A percentile compares a stretch with the other conserved stretches of the same genome.
Conservation (phyloP, 2,329 filamentous ascomycete genomes). For the Colletotrichum sp. region DNA sequence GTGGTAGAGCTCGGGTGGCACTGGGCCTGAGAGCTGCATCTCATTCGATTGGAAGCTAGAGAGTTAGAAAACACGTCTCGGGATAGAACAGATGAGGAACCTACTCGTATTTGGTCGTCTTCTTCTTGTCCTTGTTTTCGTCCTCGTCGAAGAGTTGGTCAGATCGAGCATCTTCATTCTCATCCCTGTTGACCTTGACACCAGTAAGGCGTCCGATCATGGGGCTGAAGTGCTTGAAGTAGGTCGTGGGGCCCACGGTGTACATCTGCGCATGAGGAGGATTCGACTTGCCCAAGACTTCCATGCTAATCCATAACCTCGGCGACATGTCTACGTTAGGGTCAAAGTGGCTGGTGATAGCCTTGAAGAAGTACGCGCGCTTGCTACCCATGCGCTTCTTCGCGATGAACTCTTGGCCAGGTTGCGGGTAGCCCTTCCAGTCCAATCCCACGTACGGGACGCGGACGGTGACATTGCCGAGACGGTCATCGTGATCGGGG, state of each 20-base stretch:
- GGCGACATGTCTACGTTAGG: slow-evolving; percentile 72
- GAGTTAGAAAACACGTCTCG: not conserved
- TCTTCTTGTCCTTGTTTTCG: slow-evolving; percentile 44
- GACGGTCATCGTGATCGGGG: slow-evolving; percentile 82
- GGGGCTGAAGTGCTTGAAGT: slow-evolving; percentile 86
- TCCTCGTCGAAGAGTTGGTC: slow-evolving; percentile 19
- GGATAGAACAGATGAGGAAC: slow-evolving; percentile 30
- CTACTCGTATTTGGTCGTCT: slow-evolving; percentile 78
- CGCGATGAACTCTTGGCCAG: slow-evolving; percentile 66
- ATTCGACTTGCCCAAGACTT: slow-evolving; percentile 79
- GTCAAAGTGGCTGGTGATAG: slow-evolving; percentile 67
- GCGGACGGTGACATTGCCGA: slow-evolving; percentile 83
- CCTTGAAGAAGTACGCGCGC: slow-evolving; percentile 79
- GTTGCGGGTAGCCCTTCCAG: slow-evolving; percentile 72
- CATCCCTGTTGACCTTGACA: slow-evolving; percentile 69
- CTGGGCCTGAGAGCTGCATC: slow-evolving; percentile 84
- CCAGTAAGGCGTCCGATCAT: slow-evolving; percentile 84
- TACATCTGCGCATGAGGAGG: slow-evolving; percentile 73
- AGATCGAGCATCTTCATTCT: slow-evolving; percentile 48
- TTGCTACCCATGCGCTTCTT: slow-evolving; percentile 89
- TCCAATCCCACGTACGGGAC: slow-evolving; percentile 63
- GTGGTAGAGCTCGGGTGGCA: slow-evolving; percentile 83
- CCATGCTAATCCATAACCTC: slow-evolving; percentile 73
- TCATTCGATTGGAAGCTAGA: slow-evolving; percentile 89
- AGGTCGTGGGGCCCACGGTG: slow-evolving; percentile 77